phyloP scores from a whole-genome alignment of 1,284 basidiomycete species.

The Stygiomarasmius scandens region DNA sequence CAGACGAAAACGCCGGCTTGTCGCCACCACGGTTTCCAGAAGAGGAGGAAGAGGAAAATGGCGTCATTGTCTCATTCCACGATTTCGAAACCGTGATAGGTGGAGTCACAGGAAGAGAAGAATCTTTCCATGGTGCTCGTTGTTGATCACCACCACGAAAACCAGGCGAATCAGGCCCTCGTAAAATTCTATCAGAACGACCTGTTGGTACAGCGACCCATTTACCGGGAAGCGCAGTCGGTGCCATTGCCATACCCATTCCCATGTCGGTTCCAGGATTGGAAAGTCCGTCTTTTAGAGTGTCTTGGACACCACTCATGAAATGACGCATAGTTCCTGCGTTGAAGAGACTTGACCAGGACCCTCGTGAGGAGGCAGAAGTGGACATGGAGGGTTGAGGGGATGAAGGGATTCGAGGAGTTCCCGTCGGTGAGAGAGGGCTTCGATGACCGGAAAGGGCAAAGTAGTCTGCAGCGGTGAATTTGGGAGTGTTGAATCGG shows the following conservation, averaged over 20 bases:
- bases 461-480: constrained; percentile 48
- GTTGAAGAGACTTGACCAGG: constrained; percentile 77
- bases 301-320: constrained; percentile 57
- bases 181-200: constrained; percentile 13
- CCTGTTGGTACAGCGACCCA: constrained; percentile 37
- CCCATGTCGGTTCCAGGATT: too few species aligned
- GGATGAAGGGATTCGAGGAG: constrained; percentile 34
- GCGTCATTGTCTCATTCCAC: constrained; percentile 50
- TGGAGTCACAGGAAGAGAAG: constrained; percentile 24
- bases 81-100: constrained; percentile 52
- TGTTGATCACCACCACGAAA: too few species aligned
- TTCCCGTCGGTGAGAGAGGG: constrained; percentile 40
- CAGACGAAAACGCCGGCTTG: constrained; percentile 18
- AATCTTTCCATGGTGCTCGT: constrained; percentile 23
- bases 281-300: constrained; percentile 44
- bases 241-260: constrained; percentile 30
- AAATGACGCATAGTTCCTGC: constrained; percentile 65
- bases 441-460: constrained; percentile 29
- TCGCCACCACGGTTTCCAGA: too few species aligned
- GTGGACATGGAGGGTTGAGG: constrained; percentile 37
- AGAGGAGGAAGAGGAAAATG: constrained; percentile 36
- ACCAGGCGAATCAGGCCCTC: constrained; percentile 21
- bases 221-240: constrained; percentile 18
- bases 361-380: constrained; percentile 61
- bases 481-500: constrained; percentile 21